A percentile compares a stretch with the other conserved stretches of the same genome.
phyloP scores from a whole-genome alignment of 2,329 filamentous ascomycete species.

The Verticillium klebahnii region DNA sequence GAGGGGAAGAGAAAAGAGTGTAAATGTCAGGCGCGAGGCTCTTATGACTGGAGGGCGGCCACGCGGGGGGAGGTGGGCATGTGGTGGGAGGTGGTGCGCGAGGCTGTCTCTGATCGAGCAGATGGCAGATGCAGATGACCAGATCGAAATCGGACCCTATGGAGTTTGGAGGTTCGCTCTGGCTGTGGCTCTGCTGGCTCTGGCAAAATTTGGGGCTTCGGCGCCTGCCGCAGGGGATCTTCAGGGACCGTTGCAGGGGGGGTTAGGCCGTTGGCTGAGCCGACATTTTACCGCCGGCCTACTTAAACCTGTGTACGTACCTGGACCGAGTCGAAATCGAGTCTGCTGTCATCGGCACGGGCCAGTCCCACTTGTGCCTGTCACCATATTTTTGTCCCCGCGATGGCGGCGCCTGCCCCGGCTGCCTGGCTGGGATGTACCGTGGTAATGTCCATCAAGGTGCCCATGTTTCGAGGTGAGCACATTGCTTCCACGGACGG shows the following conservation, averaged over 20 bases:
- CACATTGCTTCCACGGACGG: too few species aligned
- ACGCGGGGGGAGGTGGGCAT: conserved; percentile 9
- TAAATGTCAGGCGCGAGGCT: not conserved
- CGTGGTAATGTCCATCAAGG: not conserved
- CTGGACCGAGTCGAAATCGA: not conserved
- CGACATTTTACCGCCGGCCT: not conserved
- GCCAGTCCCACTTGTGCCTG: not conserved
- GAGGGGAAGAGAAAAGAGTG: not conserved
- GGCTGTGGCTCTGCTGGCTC: too few species aligned
- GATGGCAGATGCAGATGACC: not conserved
- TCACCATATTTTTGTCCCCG: not conserved
- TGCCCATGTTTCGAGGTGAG: not conserved
- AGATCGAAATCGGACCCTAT: not conserved
- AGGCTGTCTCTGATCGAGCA: conserved; percentile 9
- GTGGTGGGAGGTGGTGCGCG: conserved; percentile 9
- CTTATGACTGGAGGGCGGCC: conserved; percentile 4
- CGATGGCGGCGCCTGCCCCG: not conserved
- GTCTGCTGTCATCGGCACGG: not conserved
- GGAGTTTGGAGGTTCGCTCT: not conserved
- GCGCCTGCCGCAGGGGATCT: not conserved
- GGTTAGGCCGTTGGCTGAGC: not conserved
- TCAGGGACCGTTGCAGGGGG: not conserved
- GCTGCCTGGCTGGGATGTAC: not conserved
- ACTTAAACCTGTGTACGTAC: not conserved
- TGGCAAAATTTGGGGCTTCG: not conserved